Evolutionary conservation across 192 early-diverging fungal genomes (phyloP), one percentile per base, ranked within the genome.

Genomic region (Geranomyces michiganensis): DNA sequence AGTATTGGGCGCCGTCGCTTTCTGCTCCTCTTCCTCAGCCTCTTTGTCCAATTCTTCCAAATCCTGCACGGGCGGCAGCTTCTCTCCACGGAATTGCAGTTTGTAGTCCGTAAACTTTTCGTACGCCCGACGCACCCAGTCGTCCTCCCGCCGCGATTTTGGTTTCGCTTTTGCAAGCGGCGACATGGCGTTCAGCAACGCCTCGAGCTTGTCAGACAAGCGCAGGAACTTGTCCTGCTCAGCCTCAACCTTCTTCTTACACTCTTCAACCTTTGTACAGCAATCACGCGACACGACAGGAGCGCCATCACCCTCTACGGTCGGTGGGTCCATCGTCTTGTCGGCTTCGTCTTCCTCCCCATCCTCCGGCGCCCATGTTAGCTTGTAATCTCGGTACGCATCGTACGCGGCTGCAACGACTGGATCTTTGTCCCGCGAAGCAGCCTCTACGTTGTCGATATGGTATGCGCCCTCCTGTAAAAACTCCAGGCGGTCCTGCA

Each of bases 361-460:
- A 26, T n/a, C n/a, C n/a, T 53, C 51, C 51, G 51, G 51, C 51
- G 24, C 24, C n/a, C 24, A 53, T 19, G 17, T 29, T 3, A 60
- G 58, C 36, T 64, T 82, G 56, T 88, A 93, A 24, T 86, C 84
- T 15, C 89, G 85, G 56, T 88, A 93, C 13, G 75, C 81, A 19
- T 74, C 65, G 30, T 92, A 80, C 0, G 91, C 85, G 24, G 70
- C 66, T 32, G 86, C 81, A 21, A 92, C 43, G 30, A 73, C 68
- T 1, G 63, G 67, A 43, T 80, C 76, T 19, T 73, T 75, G 17
- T 58, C 32, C 17, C 33, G 32, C 1, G 43, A 10, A 1, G 27
- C 55, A 10, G 60, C 30, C 8, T 15, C 36, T 24, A 70, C 12
- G 43, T 60, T 70, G 13, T 70, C 68, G 6, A 70, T 5, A 5